Base-by-base conservation (phyloP, 441 rosid species). In the Capsella rubella region DNA sequence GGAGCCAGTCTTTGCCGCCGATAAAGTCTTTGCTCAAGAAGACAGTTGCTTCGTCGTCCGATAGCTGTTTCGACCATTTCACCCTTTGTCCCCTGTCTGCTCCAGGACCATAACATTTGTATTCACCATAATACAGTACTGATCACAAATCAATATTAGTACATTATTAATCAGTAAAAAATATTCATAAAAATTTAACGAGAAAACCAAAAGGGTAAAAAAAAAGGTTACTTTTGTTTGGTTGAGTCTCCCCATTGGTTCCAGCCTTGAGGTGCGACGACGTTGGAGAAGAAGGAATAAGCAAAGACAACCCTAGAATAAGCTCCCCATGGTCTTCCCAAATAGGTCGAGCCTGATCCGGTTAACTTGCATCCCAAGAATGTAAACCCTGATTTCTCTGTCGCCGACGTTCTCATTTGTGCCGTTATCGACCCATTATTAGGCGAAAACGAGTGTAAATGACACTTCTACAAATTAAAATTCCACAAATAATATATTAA, bases 301-400 rank as follows among this genome's bases (percentile, higher is more conserved):
- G 90, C 88, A 72, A 82, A 92, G 12, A 88, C 78, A 25, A 92
- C 97, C 46, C 86, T 81, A 32, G 98, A 90, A 66, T 76, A 87
- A 29, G 82, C 45, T 58, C 92, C 96, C 96, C 94, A 90, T 34
- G 96, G 96, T 80, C 97, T 87, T 66, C 96, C 95, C 35, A 90
- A 87, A 63, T 67, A 69, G 0, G 95, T 84, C 3, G 75, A 63
- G 45, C 83, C 81, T 25, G 74, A 51, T 16, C 91, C 96, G 0
- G 92, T 83, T 25, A 92, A 59, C 81, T 82, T 90, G 86, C 97
- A 85, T 15, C 86, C 84, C 85, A 84, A 75, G 84, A 92, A 92
- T 45, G 49, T 74, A 67, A 82, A 87, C 21, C 96, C 93, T 3
- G 88, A 86, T 47, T 87, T 82, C 63, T 90, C 86, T 0, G 84